Percentiles rank a stretch among this genome's conserved stretches.
phyloP scores from a whole-genome alignment of 257 asterid species.

The Striga asiatica region DNA sequence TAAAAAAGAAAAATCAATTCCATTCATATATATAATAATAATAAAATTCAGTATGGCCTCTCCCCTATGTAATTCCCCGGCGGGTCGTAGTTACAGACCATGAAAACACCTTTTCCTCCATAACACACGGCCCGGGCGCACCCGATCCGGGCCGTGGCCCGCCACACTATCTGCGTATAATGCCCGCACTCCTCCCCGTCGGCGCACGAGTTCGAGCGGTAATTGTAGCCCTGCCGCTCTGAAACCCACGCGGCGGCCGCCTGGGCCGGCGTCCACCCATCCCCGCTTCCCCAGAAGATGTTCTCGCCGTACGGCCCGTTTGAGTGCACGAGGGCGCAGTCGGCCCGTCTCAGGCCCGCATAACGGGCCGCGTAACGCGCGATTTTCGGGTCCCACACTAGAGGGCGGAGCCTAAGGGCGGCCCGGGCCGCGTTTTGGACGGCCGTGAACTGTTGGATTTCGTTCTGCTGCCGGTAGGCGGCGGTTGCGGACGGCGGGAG shows the following conservation, averaged over 20 bases:
- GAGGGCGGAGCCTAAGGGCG: conserved; percentile 18
- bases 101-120: conserved; percentile 27
- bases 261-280: conserved; percentile 28
- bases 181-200: conserved; percentile 29
- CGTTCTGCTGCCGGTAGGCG: no score
- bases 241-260: conserved; percentile 35
- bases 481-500: no score
- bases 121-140: conserved; percentile 32
- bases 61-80: conserved; percentile 40
- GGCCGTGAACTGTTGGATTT: no score
- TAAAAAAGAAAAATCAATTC: no score
- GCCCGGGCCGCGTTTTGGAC: conserved; percentile 35
- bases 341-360: conserved; percentile 19
- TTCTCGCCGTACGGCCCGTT: conserved; percentile 38
- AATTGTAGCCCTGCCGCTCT: conserved; percentile 27
- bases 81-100: conserved; percentile 38
- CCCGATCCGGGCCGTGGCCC: conserved; percentile 24
- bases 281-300: conserved; percentile 41
- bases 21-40: background rate
- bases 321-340: conserved; percentile 34
- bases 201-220: conserved; percentile 24
- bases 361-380: conserved; percentile 20
- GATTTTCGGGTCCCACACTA: conserved; percentile 23
- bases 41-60: conserved; percentile 23
- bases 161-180: conserved; percentile 47